Evolutionary conservation across 2,329 filamentous ascomycete species (phyloP), one percentile per base, ranked within the genome.

Genomic region (Nothophoma quercina): DNA sequence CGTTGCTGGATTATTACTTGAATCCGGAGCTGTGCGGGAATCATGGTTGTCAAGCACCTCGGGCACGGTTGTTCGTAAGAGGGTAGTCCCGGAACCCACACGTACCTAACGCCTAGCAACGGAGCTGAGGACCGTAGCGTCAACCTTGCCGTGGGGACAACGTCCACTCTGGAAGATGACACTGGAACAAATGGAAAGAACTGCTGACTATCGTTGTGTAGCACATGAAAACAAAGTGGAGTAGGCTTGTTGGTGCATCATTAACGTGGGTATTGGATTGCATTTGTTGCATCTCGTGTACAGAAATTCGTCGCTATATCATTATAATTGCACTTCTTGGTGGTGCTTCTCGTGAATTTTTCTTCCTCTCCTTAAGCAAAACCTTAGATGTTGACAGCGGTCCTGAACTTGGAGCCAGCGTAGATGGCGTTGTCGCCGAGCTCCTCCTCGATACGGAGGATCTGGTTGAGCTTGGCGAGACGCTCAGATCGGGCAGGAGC

Each of bases 391-490:
- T 90, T 93, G 72, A 97, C 88, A 60, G 93, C 81, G 69, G 81
- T 92, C 83, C 93, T 90, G 91, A 98, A 99, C 75, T 91, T 92
- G 74, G 84, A 81, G 68, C 95, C 95, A 68, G 93, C 93, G 77
- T 93, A 99, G 80, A 98, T 75, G 68, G 93, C 95, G 71, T 95
- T 88, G 71, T 87, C 85, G 44, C 64, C 64, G 63, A 99, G 89
- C 85, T 99, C 95, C 84, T 99, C 95, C 87, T 99, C 95, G 71
- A 99, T 99, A 76, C 95, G 91, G 75, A 99, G 90, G 74, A 99
- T 96, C 85, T 99, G 95, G 90, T 99, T 99, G 77, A 99, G 90
- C 87, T 99, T 99, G 79, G 95, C 95, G 68, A 98, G 86, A 84
- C 95, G 93, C 87, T 99, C 95, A 69, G 93, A 97, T 74, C 95